phyloP scores from a whole-genome alignment of 495 filamentous ascomycete species.

The Penicillium subrubescens region DNA sequence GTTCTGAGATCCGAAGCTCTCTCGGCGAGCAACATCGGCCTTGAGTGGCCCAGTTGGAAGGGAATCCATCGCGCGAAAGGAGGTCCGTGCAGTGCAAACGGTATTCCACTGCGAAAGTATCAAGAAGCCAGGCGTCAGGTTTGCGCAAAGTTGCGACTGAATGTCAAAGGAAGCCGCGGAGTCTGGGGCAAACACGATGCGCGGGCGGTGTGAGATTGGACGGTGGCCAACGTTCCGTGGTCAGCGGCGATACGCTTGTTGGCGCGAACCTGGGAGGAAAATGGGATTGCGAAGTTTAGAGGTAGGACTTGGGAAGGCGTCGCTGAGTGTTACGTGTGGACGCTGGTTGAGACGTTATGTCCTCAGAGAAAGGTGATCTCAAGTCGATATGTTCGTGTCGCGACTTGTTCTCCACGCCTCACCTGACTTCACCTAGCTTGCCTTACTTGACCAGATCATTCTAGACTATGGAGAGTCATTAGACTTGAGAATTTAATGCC shows the following conservation, averaged over 20 bases:
- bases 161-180: neutral
- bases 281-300: neutral
- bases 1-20: conserved; percentile 65
- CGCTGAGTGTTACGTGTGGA: neutral
- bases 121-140: neutral
- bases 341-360: neutral
- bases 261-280: neutral
- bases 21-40: conserved; percentile 31
- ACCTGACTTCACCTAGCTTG: neutral
- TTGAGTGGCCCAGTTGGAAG: conserved; percentile 1
- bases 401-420: too few species aligned
- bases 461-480: neutral
- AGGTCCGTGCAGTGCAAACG: neutral
- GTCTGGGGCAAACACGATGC: conserved; percentile 12
- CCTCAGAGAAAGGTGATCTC: neutral
- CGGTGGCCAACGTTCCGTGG: neutral
- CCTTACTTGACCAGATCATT: too few species aligned
- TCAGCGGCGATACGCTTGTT: too few species aligned
- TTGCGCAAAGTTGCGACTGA: neutral
- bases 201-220: conserved; percentile 16
- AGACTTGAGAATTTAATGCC: neutral
- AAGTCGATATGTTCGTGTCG: neutral
- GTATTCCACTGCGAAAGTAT: neutral
- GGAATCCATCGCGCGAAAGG: conserved; percentile 16
- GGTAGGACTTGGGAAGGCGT: neutral